These are phyloP conservation scores for Citrus medica DNA, from an alignment of 345 rosid genomes.

Conservation along the genomic window DNA sequence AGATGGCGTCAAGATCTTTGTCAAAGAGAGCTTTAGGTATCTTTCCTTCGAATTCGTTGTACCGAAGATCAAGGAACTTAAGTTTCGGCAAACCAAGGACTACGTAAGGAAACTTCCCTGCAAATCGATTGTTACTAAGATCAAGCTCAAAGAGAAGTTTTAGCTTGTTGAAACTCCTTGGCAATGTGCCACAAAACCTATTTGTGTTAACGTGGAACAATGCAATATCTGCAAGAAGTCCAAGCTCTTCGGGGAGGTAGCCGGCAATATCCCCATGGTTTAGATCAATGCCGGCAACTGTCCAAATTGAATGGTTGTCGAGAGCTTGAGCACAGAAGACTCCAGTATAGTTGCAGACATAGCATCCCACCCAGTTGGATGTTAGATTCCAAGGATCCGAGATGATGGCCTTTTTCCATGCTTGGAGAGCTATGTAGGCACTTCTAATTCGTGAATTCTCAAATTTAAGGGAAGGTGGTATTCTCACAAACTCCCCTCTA, in stretches of 20 bases:
- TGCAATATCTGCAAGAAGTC: conserved; percentile 54
- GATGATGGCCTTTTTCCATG: conserved; percentile 70
- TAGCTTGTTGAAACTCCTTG: conserved; percentile 39
- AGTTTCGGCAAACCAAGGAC: conserved; percentile 58
- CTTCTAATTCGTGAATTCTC: conserved; percentile 50
- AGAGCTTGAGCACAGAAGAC: conserved; percentile 55
- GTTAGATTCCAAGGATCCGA: conserved; percentile 65
- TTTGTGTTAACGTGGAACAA: conserved; percentile 76
- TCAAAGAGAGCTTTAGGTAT: conserved; percentile 62
- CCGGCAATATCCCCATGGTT: conserved; percentile 83
- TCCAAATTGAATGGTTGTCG: conserved; percentile 44
- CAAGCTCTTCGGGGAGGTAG: conserved; percentile 64
- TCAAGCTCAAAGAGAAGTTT: conserved; percentile 67
- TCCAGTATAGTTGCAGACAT: conserved; percentile 81
- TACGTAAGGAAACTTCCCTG: conserved; percentile 60
- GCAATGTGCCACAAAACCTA: conserved; percentile 71
- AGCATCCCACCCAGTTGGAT: conserved; percentile 60
- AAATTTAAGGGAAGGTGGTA: conserved; percentile 41
- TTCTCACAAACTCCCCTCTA: conserved; percentile 24
- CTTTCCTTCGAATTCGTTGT: conserved; percentile 78
- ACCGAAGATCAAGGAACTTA: conserved; percentile 78
- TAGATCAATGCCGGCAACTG: conserved; percentile 76
- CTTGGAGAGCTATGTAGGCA: conserved; percentile 79
- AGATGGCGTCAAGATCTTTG: conserved; percentile 69
- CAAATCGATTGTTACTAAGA: conserved; percentile 74